Evolutionary conservation across 2,329 filamentous ascomycete species (phyloP).

Genomic region (Ascosphaera aggregata): DNA sequence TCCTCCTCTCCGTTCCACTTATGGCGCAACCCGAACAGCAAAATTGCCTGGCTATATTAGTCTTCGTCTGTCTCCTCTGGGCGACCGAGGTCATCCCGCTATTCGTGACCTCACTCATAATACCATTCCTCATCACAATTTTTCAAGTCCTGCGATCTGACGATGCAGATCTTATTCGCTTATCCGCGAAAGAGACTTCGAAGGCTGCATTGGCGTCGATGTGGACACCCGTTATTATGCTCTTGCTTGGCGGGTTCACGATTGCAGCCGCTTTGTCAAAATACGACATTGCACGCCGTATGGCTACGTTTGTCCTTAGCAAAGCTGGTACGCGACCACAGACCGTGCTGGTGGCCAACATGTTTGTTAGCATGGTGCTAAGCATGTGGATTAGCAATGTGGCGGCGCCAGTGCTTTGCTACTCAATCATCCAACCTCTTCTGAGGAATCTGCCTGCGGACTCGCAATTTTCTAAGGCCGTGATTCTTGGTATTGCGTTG

Average conservation of each 20-base stretch:
- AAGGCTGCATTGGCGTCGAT: conserved; percentile 77
- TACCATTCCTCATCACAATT: conserved; percentile 80
- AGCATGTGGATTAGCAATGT: conserved; percentile 99
- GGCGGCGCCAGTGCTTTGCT: conserved; percentile 86
- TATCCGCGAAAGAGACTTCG: conserved; percentile 62
- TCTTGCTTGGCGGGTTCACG: conserved; percentile 85
- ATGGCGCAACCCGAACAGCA: conserved; percentile 79
- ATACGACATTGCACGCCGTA: conserved; percentile 91
- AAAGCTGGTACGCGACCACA: conserved; percentile 82
- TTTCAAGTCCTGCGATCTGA: conserved; percentile 66
- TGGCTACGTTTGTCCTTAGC: conserved; percentile 87
- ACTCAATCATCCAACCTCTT: conserved; percentile 95
- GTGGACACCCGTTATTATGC: conserved; percentile 99
- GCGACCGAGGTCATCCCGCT: conserved; percentile 93
- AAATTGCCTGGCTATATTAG: conserved; percentile 79
- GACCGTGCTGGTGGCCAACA: conserved; percentile 84
- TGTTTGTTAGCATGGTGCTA: conserved; percentile 94
- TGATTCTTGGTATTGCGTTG: conserved; percentile 86
- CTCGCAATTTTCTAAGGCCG: conserved; percentile 80
- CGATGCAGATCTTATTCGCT: conserved; percentile 40
- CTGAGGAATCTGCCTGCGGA: conserved; percentile 77
- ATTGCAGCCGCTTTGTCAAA: conserved; percentile 89
- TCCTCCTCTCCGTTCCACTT: conserved; percentile 53
- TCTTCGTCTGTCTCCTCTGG: conserved; percentile 89
- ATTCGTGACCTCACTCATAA: conserved; percentile 83